Evolutionary conservation across 2,329 filamentous ascomycete species (phyloP).

Genomic region (Neophaeococcomyces aloes): DNA sequence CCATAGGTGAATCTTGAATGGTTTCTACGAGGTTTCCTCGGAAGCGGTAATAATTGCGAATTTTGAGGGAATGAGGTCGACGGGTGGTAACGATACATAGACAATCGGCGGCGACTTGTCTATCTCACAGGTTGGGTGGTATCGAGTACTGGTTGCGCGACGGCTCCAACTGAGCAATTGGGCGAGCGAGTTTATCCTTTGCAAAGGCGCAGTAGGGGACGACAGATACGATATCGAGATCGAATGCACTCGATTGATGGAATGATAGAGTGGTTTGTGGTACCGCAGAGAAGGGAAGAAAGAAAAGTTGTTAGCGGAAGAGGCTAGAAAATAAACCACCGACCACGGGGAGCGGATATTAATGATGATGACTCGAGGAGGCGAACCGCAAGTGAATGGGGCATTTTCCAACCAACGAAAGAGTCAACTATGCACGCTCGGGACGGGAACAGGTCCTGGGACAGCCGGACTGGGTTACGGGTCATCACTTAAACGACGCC

Average conservation of each 20-base stretch:
- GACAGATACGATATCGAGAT: constrained; percentile 1
- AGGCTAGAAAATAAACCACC: constrained; percentile 5
- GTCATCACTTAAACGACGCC: no score
- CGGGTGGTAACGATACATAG: constrained; percentile 98
- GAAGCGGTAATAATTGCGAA: constrained; percentile 95
- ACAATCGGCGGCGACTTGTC: constrained; percentile 44
- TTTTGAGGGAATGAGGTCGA: constrained; percentile 86
- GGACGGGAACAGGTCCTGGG: no score
- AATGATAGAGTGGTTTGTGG: constrained; percentile 10
- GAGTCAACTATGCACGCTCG: no score
- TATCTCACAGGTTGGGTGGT: background rate
- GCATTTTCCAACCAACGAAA: no score
- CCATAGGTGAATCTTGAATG: constrained; percentile 77
- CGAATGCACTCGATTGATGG: constrained; percentile 13
- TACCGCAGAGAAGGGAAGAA: constrained; percentile 13
- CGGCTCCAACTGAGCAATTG: constrained; percentile 3
- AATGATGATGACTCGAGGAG: background rate
- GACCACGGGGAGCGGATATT: background rate
- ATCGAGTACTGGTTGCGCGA: background rate
- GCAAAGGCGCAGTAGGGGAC: background rate
- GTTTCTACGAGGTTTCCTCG: constrained; percentile 84
- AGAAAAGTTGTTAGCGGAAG: constrained; percentile 9
- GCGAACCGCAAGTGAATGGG: no score
- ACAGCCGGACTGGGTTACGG: no score
- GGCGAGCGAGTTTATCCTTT: background rate